Evolutionary conservation across 108 stramenopile genomes (phyloP).

Genomic region (Cyclotella baltica): DNA sequence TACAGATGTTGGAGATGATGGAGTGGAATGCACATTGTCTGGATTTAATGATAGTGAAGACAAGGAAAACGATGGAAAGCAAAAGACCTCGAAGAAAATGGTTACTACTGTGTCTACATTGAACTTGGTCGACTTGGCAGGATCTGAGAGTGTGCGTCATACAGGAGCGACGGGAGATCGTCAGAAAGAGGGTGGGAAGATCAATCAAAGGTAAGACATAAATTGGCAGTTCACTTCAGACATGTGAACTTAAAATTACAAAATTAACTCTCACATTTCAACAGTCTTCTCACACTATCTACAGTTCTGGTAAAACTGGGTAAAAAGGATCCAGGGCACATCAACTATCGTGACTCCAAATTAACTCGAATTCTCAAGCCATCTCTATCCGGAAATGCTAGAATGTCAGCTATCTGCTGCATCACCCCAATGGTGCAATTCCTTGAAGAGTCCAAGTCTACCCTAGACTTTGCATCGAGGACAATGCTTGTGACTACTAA

Average conservation of each 20-base stretch:
- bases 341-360: conserved; percentile 99
- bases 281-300: conserved; percentile 96
- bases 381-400: conserved; percentile 88
- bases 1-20: conserved; percentile 21
- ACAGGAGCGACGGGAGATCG: conserved; percentile 69
- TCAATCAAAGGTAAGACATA: conserved; percentile 88
- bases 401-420: conserved; percentile 86
- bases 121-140: conserved; percentile 65
- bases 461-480: conserved; percentile 97
- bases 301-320: conserved; percentile 97
- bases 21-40: conserved; percentile 33
- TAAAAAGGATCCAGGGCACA: conserved; percentile 89
- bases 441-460: conserved; percentile 97
- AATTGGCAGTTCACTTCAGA: not conserved
- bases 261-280: not conserved
- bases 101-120: conserved; percentile 42
- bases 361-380: conserved; percentile 98
- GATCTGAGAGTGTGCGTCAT: conserved; percentile 61
- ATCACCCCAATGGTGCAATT: conserved; percentile 98
- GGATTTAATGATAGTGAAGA: conserved; percentile 54
- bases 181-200: conserved; percentile 95
- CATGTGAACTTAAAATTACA: not conserved
- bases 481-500: conserved; percentile 99
- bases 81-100: conserved; percentile 51
- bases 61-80: conserved; percentile 61